Evolutionary conservation across 1,139 yeast genomes (phyloP).

Genomic region (Pichia sp.): DNA sequence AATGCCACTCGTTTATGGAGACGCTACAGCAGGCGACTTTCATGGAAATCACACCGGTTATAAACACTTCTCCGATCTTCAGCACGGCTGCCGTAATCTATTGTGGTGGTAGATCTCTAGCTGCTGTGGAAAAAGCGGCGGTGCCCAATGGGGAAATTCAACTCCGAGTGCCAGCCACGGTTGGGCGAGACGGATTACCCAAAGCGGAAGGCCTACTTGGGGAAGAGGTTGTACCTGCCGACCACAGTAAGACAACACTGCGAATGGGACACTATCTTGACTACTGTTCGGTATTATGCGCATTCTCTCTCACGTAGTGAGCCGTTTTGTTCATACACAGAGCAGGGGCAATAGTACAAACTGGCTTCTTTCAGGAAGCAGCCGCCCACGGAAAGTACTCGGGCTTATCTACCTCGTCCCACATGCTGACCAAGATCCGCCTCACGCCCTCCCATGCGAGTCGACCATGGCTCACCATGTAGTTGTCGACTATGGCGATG

Average conservation of each 20-base stretch:
- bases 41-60: too few relatives aligned
- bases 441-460: slow-evolving; percentile 18
- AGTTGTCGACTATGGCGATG: slow-evolving; percentile 33
- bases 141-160: not conserved
- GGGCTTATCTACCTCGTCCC: slow-evolving; percentile 17
- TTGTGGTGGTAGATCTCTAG: not conserved
- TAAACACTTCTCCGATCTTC: too few relatives aligned
- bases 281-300: too few relatives aligned
- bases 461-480: slow-evolving; percentile 34
- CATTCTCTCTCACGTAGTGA: too few relatives aligned
- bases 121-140: not conserved
- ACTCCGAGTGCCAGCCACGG: not conserved
- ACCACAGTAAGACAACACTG: too few relatives aligned
- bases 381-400: slow-evolving; percentile 5
- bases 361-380: not conserved
- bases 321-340: too few relatives aligned
- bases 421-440: slow-evolving; percentile 18
- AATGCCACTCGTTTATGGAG: too few relatives aligned
- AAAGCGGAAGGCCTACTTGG: not conserved
- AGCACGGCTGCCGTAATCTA: too few relatives aligned
- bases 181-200: not conserved
- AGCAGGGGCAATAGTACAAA: too few relatives aligned
- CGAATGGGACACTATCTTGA: too few relatives aligned
- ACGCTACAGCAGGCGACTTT: too few relatives aligned
- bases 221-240: too few relatives aligned